Percentiles rank a stretch among this genome's conserved stretches.
These are phyloP conservation scores for Austroboletus niveus DNA, from an alignment of 1,284 basidiomycete species.

Conservation along the genomic window DNA sequence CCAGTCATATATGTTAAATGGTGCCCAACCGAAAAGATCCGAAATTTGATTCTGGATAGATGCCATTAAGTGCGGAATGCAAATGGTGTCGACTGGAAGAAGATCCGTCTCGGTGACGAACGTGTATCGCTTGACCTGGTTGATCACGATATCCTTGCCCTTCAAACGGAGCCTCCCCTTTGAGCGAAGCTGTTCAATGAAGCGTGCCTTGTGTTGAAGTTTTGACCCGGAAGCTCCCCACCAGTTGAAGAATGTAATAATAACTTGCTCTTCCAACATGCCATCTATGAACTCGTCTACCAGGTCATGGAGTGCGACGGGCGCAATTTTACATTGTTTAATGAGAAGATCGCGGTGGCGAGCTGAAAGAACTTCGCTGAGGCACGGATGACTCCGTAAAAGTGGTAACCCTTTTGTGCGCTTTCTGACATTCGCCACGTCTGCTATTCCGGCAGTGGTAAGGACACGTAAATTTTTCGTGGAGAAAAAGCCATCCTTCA, in stretches of 20 bases:
- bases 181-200: not conserved
- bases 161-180: not conserved
- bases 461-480: conserved; percentile 47
- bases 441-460: conserved; percentile 61
- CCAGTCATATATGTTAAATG: conserved; percentile 56
- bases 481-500: conserved; percentile 82
- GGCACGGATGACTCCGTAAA: conserved; percentile 8
- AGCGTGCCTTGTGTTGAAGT: not conserved
- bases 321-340: conserved; percentile 54
- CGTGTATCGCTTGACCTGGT: conserved; percentile 59
- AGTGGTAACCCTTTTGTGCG: conserved; percentile 5
- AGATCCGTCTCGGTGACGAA: conserved; percentile 74
- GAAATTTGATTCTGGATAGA: conserved; percentile 59
- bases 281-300: conserved; percentile 70
- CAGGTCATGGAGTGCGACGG: conserved; percentile 82
- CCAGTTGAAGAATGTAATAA: conserved; percentile 84
- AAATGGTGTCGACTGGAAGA: conserved; percentile 50
- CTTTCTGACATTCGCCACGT: not conserved
- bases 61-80: conserved; percentile 51
- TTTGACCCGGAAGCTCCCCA: conserved; percentile 44
- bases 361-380: conserved; percentile 40
- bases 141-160: conserved; percentile 39
- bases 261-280: conserved; percentile 69
- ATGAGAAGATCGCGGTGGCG: conserved; percentile 44
- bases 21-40: conserved; percentile 71